Base-by-base conservation (phyloP, 2,329 filamentous ascomycete species). In the Aspergillus fructus region DNA sequence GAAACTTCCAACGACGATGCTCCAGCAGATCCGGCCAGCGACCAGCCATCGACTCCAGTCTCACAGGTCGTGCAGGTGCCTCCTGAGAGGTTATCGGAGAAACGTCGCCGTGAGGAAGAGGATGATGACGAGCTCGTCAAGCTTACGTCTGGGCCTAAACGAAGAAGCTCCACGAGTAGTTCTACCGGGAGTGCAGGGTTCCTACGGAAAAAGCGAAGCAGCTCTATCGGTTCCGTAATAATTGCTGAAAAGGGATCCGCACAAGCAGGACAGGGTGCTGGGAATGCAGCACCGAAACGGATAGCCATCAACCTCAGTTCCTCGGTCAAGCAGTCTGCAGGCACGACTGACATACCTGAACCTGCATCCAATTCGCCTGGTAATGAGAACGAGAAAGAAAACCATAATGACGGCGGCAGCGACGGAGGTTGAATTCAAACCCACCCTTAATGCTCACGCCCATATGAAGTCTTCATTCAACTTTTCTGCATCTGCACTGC, bases 81-180 rank as follows among this genome's bases (percentile, higher is more conserved):
- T 3, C 89, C 88, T 0, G 91, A 96, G 73, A 84, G 91, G 53
- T 76, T 96, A 17, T 89, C 91, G 0, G 91, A 96, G 72, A 97
- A 97, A 75, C 88, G 93, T 48, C 85, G 93, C 48, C 85, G 94
- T 43, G 78, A 81, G 66, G 93, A 96, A 70, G 93, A 97, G 60
- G 93, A 97, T 46, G 93, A 96, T 55, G 93, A 97, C 63, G 91
- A 93, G 68, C 78, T 97, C n/a, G 87, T 87, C 54, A 96, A 94
- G 75, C 81, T 97, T 66, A 86, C 90, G 62, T 71, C 73, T 9
- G 76, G 73, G 23, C 71, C 76, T 1, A 80, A 80, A 63, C 73
- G 79, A 52, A 72, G 78, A 58, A 79, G 75, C 58, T 79, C 77
- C 12, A 75, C 69, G 12, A 70, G 69, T 34, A 68, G 72, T 49